Conservation (phyloP, 805 yeast genomes). For the Millerozyma miso region DNA sequence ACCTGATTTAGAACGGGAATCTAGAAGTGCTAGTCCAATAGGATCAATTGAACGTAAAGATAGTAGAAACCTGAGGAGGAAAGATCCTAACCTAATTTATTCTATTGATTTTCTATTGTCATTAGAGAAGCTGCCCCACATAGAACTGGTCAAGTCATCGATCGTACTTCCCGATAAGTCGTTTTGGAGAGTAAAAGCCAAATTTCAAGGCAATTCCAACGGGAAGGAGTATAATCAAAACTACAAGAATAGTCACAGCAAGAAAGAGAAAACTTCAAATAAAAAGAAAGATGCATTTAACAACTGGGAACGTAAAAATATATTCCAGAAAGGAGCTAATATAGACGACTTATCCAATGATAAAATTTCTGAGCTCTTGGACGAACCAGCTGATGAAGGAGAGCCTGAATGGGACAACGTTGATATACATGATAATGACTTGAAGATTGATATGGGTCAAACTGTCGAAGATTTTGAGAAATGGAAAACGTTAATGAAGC, state of each 20-base stretch:
- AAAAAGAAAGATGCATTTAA: constrained; percentile 15
- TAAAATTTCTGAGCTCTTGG: constrained; percentile 32
- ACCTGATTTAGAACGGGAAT: constrained; percentile 21
- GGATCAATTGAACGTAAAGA: not conserved
- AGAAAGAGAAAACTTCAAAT: constrained; percentile 14
- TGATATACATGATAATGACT: constrained; percentile 18
- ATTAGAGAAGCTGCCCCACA: constrained; percentile 33
- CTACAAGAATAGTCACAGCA: constrained; percentile 9
- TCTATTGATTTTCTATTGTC: constrained; percentile 24
- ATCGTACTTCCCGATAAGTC: constrained; percentile 41
- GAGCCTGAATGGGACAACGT: constrained; percentile 40
- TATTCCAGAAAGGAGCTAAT: constrained; percentile 17
- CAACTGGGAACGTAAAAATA: constrained; percentile 28
- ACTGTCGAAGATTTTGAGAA: constrained; percentile 56
- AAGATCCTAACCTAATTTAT: constrained; percentile 14
- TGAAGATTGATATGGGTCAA: constrained; percentile 40
- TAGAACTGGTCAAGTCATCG: constrained; percentile 23
- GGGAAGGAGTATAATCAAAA: constrained; percentile 6
- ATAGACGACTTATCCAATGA: constrained; percentile 28
- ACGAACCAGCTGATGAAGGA: constrained; percentile 31
- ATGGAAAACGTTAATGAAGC: constrained; percentile 53
- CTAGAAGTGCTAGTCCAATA: constrained; percentile 1
- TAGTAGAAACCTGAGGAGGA: constrained; percentile 1
- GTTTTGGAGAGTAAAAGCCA: constrained; percentile 44
- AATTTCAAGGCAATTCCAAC: constrained; percentile 6